phyloP scores from a whole-genome alignment of 768 basidiomycete genomes.

The Sporobolomyces pararoseus region DNA sequence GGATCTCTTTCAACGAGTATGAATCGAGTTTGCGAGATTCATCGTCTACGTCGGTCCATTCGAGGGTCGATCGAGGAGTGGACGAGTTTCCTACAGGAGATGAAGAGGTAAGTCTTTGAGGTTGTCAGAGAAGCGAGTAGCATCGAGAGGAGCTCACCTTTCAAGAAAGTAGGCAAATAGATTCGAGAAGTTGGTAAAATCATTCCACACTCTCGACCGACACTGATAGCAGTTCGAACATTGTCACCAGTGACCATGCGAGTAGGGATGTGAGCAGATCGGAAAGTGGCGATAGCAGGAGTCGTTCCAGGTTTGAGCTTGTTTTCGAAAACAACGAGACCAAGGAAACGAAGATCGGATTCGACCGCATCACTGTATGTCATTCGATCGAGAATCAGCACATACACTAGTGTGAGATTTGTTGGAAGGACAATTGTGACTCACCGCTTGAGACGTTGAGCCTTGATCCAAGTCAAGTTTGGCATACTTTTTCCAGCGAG shows the following conservation, averaged over 20 bases:
- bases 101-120: background rate
- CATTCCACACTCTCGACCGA: conserved; percentile 86
- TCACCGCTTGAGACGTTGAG: conserved; percentile 90
- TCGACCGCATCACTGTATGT: conserved; percentile 87
- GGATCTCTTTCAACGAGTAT: conserved; percentile 65
- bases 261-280: conserved; percentile 84
- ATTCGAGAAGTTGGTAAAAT: conserved; percentile 84
- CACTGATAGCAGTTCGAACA: conserved; percentile 90
- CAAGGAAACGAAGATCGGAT: conserved; percentile 80
- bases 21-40: conserved; percentile 74
- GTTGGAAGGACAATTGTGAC: conserved; percentile 30
- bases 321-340: conserved; percentile 96
- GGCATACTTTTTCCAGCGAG: conserved; percentile 95
- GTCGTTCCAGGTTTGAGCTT: conserved; percentile 88
- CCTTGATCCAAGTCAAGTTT: conserved; percentile 90
- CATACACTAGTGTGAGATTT: background rate
- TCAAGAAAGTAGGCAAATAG: conserved; percentile 73
- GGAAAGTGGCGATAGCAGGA: conserved; percentile 80
- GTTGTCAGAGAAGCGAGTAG: background rate
- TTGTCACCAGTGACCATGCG: conserved; percentile 99
- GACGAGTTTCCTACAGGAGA: conserved; percentile 47
- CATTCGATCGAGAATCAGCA: conserved; percentile 7
- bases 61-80: conserved; percentile 58
- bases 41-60: conserved; percentile 93
- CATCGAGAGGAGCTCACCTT: conserved; percentile 56